These are phyloP conservation scores for Soucietia sequanensis DNA, from an alignment of 805 yeast genomes.

Conservation along the genomic window DNA sequence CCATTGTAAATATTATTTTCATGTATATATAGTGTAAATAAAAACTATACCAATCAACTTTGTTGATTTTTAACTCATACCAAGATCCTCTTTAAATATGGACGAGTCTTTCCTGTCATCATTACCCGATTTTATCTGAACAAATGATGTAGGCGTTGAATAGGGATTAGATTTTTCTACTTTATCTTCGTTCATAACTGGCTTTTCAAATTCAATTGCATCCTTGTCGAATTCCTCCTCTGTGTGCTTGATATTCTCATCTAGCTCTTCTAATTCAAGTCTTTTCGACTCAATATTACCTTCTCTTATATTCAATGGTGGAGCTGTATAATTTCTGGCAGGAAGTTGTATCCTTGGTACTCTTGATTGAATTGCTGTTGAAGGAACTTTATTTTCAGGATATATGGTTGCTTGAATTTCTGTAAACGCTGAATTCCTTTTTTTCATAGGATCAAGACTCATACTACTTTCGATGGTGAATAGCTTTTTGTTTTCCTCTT, in stretches of 20 bases:
- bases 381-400: not conserved
- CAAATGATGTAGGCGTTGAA: too few relatives aligned
- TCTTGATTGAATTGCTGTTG: not conserved
- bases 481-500: not conserved
- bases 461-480: not conserved
- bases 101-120: too few relatives aligned
- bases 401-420: too few relatives aligned
- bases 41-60: too few relatives aligned
- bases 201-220: too few relatives aligned
- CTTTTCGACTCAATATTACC: not conserved
- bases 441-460: conserved; percentile 3
- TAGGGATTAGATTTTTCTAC: too few relatives aligned
- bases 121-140: too few relatives aligned
- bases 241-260: not conserved
- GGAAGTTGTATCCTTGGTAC: not conserved
- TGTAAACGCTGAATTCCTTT: not conserved
- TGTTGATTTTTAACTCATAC: too few relatives aligned
- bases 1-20: too few relatives aligned
- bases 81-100: too few relatives aligned
- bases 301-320: not conserved
- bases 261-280: not conserved
- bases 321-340: conserved; percentile 2
- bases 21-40: too few relatives aligned
- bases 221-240: not conserved
- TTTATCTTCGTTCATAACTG: too few relatives aligned